phyloP scores from a whole-genome alignment of 345 rosid species.

The Acer negundo region DNA sequence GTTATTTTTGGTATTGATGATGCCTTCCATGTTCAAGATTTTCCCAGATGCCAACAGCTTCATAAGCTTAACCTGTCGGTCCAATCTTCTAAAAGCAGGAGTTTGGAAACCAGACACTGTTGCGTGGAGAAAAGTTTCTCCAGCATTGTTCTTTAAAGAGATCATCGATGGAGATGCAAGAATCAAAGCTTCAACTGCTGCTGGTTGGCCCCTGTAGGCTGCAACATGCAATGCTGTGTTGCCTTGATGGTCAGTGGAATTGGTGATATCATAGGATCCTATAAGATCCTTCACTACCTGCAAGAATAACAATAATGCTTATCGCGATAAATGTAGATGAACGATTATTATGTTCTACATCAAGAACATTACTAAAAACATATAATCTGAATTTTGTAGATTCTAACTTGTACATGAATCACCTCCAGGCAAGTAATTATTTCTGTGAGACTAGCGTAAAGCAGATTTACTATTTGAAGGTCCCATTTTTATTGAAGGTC shows the following conservation, averaged over 20 bases:
- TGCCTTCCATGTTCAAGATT: slow-evolving; percentile 34
- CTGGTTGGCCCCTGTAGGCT: slow-evolving; percentile 72
- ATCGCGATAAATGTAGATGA: background rate
- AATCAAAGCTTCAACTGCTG: slow-evolving; percentile 58
- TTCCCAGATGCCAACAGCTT: slow-evolving; percentile 45
- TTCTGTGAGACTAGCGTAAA: background rate
- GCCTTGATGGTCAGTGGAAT: slow-evolving; percentile 59
- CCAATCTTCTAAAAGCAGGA: slow-evolving; percentile 76
- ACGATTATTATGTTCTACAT: background rate
- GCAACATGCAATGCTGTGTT: slow-evolving; percentile 78
- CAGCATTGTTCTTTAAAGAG: slow-evolving; percentile 56
- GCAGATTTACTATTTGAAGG: background rate
- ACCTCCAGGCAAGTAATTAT: background rate
- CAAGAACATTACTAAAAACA: background rate
- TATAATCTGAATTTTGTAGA: background rate
- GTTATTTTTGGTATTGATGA: slow-evolving; percentile 59
- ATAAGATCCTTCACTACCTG: slow-evolving; percentile 71
- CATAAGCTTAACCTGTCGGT: slow-evolving; percentile 73
- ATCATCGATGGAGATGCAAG: slow-evolving; percentile 52
- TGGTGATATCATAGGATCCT: slow-evolving; percentile 47
- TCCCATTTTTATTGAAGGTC: background rate
- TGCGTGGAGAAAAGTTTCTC: slow-evolving; percentile 77
- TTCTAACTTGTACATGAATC: background rate
- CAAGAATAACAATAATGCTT: background rate
- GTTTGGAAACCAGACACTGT: slow-evolving; percentile 77